Evolutionary conservation across 148 eudicot species (phyloP).

Genomic region (Nyssa sinensis): DNA sequence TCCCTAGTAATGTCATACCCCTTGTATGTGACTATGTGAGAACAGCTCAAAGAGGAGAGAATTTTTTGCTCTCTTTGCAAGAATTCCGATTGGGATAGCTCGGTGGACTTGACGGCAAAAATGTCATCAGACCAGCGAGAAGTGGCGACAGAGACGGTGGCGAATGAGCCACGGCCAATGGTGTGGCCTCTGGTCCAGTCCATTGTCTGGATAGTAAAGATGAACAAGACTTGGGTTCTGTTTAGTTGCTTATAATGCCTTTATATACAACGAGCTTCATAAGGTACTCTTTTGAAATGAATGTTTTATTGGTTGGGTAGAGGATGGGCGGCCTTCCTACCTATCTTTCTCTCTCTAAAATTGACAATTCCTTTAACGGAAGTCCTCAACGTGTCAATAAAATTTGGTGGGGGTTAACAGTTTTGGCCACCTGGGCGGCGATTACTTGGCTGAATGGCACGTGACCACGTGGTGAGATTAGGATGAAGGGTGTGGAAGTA

Average conservation of each 20-base stretch:
- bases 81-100: slow-evolving; percentile 27
- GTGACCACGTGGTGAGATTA: slow-evolving; percentile 4
- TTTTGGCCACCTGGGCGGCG: slow-evolving; percentile 5
- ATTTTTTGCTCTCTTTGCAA: slow-evolving; percentile 44
- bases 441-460: slow-evolving; percentile 7
- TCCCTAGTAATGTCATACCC: slow-evolving; percentile 40
- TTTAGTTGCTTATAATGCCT: background rate
- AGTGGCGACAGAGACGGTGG: slow-evolving; percentile 47
- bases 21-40: slow-evolving; percentile 41
- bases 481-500: background rate
- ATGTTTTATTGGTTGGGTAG: background rate
- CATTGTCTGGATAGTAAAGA: slow-evolving; percentile 24
- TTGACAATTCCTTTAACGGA: slow-evolving; percentile 10
- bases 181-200: slow-evolving; percentile 55
- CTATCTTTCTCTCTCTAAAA: background rate
- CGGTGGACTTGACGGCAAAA: slow-evolving; percentile 50
- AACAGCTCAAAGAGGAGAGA: slow-evolving; percentile 30
- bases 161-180: slow-evolving; percentile 57
- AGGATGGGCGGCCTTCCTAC: background rate
- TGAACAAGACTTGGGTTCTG: background rate
- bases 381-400: background rate
- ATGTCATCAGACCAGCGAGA: slow-evolving; percentile 26
- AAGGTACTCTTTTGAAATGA: background rate
- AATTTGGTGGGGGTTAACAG: slow-evolving; percentile 1
- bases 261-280: background rate